A percentile compares a stretch with the other conserved stretches of the same genome.
These are phyloP conservation scores for Colletotrichum trifolii DNA, from an alignment of 2,329 filamentous ascomycete species.

Conservation along the genomic window DNA sequence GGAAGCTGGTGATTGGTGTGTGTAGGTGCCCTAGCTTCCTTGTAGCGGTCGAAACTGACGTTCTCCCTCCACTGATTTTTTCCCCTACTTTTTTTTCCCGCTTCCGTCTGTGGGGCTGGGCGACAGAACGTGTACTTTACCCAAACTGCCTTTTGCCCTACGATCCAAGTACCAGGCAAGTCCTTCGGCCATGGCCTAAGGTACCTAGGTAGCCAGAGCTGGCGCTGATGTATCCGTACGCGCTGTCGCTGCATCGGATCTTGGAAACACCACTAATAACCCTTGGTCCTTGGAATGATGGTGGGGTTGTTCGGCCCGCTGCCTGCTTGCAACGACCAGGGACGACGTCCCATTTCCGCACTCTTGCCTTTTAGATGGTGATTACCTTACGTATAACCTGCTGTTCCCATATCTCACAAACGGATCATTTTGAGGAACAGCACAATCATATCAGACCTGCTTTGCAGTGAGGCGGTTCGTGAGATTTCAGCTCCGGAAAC, in stretches of 20 bases:
- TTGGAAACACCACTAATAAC: constrained; percentile 24
- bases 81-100: too few relatives aligned
- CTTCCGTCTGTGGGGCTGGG: too few relatives aligned
- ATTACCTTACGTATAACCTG: constrained; percentile 4
- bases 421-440: too few relatives aligned
- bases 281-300: constrained; percentile 15
- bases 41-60: too few relatives aligned
- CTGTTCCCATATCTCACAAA: background rate
- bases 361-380: constrained; percentile 5
- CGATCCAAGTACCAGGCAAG: background rate
- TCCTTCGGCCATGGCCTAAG: constrained; percentile 5
- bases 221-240: constrained; percentile 27
- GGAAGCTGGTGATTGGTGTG: too few relatives aligned
- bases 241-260: constrained; percentile 30
- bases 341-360: constrained; percentile 4
- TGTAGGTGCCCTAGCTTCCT: too few relatives aligned
- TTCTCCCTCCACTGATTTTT: too few relatives aligned
- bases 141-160: too few relatives aligned
- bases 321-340: constrained; percentile 6
- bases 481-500: too few relatives aligned
- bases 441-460: too few relatives aligned
- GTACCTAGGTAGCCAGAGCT: constrained; percentile 25
- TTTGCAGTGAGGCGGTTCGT: too few relatives aligned
- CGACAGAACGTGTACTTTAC: too few relatives aligned
- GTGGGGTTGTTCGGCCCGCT: constrained; percentile 26